Percentiles rank a stretch among this genome's conserved stretches.
Conservation (phyloP, 225 moss, liverwort and hornwort species). For the Marchantia paleacea region DNA sequence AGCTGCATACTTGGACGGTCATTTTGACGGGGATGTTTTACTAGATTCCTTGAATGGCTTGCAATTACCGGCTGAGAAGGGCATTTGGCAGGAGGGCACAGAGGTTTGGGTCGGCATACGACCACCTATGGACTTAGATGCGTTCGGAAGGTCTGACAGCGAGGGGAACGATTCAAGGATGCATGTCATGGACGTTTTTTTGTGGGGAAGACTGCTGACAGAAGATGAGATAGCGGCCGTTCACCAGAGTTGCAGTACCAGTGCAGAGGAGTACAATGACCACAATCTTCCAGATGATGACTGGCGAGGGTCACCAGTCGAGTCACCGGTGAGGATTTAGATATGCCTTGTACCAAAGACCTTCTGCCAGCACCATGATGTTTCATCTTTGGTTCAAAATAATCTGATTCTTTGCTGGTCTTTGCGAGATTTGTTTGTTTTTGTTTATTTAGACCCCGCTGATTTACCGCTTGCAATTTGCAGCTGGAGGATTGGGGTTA, state of each 20-base stretch:
- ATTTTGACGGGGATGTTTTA: slow-evolving; percentile 69
- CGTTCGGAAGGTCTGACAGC: slow-evolving; percentile 97
- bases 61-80: slow-evolving; percentile 74
- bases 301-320: slow-evolving; percentile 85
- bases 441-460: background rate
- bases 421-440: background rate
- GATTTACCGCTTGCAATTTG: background rate
- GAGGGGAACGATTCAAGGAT: slow-evolving; percentile 98
- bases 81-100: slow-evolving; percentile 88
- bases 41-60: slow-evolving; percentile 47
- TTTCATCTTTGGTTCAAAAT: background rate
- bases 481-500: slow-evolving; percentile 96
- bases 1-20: slow-evolving; percentile 78
- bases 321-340: slow-evolving; percentile 68
- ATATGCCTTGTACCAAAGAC: background rate
- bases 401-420: background rate
- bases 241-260: slow-evolving; percentile 80
- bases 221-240: slow-evolving; percentile 92
- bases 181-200: slow-evolving; percentile 97
- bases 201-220: slow-evolving; percentile 88
- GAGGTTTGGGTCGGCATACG: slow-evolving; percentile 96
- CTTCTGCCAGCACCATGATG: background rate
- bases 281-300: slow-evolving; percentile 75
- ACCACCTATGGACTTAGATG: slow-evolving; percentile 99
- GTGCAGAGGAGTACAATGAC: slow-evolving; percentile 76